A percentile compares a stretch with the other conserved stretches of the same genome.
Conservation (phyloP, 176 grass and related monocot species). For the Ensete ventricosum region DNA sequence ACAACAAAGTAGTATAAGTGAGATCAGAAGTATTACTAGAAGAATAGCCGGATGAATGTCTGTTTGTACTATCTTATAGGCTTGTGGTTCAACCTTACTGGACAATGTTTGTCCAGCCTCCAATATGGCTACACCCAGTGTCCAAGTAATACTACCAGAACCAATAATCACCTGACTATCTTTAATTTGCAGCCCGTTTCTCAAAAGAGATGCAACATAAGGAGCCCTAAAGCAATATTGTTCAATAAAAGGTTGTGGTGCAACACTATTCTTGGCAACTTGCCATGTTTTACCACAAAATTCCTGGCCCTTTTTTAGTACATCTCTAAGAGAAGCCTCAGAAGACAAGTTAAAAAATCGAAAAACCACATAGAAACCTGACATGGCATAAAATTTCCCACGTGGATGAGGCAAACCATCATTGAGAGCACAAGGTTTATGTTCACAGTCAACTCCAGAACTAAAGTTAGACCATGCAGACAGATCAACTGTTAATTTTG, state of each 20-base stretch:
- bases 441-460: conserved; percentile 60
- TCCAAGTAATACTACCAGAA: conserved; percentile 93
- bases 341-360: conserved; percentile 92
- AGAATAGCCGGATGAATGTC: conserved; percentile 73
- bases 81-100: conserved; percentile 47
- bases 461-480: conserved; percentile 73
- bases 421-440: conserved; percentile 68
- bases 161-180: conserved; percentile 71
- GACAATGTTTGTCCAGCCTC: conserved; percentile 68
- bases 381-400: conserved; percentile 83
- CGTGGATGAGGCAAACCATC: conserved; percentile 52
- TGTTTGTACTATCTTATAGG: conserved; percentile 53
- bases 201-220: conserved; percentile 74
- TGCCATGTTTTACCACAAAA: conserved; percentile 89
- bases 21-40: conserved; percentile 56
- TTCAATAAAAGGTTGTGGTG: conserved; percentile 85
- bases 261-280: conserved; percentile 76
- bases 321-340: conserved; percentile 58
- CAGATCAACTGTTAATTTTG: conserved; percentile 63
- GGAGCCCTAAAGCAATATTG: conserved; percentile 95
- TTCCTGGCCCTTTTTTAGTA: conserved; percentile 59
- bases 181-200: conserved; percentile 83
- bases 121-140: conserved; percentile 73
- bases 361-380: conserved; percentile 95
- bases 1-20: conserved; percentile 56